These are phyloP conservation scores for Psidium friedrichsthalianum DNA, from an alignment of 345 rosid genomes.

Conservation along the genomic window DNA sequence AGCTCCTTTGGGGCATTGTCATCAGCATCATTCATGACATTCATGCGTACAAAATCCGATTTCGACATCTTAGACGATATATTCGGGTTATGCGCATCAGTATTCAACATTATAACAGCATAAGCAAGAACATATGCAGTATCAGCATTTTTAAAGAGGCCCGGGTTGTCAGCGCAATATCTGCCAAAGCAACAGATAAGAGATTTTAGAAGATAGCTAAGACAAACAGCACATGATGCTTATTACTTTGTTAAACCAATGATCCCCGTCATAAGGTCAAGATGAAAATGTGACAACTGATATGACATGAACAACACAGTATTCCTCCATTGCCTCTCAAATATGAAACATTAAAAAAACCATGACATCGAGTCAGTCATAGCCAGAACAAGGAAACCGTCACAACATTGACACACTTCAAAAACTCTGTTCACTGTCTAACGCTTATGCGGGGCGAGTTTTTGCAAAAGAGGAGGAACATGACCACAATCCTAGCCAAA, in stretches of 20 bases:
- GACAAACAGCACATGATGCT: not conserved
- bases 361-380: not conserved
- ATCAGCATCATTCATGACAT: slow-evolving; percentile 68
- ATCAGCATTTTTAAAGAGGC: slow-evolving; percentile 91
- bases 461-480: not conserved
- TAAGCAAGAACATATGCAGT: slow-evolving; percentile 99
- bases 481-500: not conserved
- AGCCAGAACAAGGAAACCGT: not conserved
- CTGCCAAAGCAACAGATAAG: slow-evolving; percentile 27
- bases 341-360: not conserved
- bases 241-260: not conserved
- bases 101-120: slow-evolving; percentile 94
- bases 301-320: not conserved
- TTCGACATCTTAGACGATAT: slow-evolving; percentile 98
- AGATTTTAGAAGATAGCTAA: not conserved
- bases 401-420: not conserved
- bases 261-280: not conserved
- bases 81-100: slow-evolving; percentile 95
- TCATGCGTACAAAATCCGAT: slow-evolving; percentile 81
- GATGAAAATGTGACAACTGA: not conserved
- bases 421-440: not conserved
- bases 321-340: not conserved
- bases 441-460: not conserved
- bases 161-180: slow-evolving; percentile 94
- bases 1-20: slow-evolving; percentile 75